Base-by-base conservation (phyloP, 345 rosid species). In the Mangifera indica region DNA sequence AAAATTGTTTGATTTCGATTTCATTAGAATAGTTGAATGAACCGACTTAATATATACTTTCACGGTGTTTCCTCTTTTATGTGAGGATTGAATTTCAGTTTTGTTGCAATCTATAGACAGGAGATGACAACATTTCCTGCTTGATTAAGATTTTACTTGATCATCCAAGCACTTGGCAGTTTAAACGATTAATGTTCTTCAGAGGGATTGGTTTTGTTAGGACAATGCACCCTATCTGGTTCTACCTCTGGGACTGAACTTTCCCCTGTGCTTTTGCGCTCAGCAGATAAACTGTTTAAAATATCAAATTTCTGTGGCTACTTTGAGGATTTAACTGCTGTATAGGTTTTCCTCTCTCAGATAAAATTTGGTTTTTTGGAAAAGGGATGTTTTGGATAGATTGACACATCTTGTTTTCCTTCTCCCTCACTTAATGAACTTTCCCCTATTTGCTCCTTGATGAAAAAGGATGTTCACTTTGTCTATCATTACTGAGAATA, bases 81-180 rank as follows among this genome's bases (percentile, higher is more conserved):
- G 25, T 32, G 26, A 66, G 26, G 46, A 29, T 49, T 26, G 26
- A 52, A 51, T 45, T 25, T 17, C 37, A 26, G 70, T 65, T 66
- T 66, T 29, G 26, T 21, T 26, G 8, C 25, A 29, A 51, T 12
- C 26, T 52, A 51, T 18, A 66, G 45, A 15, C 4, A 17, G 22
- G 45, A 18, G 46, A 29, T 29, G 59, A 10, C 11, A 45, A n/a
- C n/a, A n/a, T n/a, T n/a, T n/a, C n/a, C 66, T 63, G 51, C 66
- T 42, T 67, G 71, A 32, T 67, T 42, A 45, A 58, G 64, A 58
- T 58, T 70, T 44, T 58, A 37, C 72, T 37, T 21, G n/a, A 21
- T 12, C 72, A 40, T 34, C 62, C 21, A 44, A 5, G 21, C 5
- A 13, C 26, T 32, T 34, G 21, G n/a, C n/a, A n/a, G n/a, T n/a